Evolutionary conservation across 345 rosid genomes (phyloP).

Genomic region (Eucalyptus curtisii): DNA sequence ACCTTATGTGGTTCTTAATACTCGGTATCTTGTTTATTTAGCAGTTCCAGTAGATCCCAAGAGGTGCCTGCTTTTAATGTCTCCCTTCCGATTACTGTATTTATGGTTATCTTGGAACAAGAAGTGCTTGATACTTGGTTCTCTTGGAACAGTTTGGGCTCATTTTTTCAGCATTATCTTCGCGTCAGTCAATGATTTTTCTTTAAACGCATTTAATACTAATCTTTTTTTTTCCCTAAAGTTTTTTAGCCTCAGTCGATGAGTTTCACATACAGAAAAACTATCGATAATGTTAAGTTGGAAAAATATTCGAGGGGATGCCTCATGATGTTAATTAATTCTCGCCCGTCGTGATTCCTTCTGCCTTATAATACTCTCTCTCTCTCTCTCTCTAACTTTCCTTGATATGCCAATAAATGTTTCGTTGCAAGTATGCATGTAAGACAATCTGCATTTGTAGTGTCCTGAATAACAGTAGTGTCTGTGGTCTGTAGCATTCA

Average conservation of each 20-base stretch:
- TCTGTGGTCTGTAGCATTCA: background rate
- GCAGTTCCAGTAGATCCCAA: background rate
- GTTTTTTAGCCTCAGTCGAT: background rate
- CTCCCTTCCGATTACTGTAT: background rate
- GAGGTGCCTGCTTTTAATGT: background rate
- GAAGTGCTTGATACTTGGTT: no score
- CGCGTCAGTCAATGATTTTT: background rate
- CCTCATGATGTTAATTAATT: background rate
- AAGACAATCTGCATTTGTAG: background rate
- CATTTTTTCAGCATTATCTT: background rate
- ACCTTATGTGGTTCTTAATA: background rate
- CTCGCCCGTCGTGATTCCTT: background rate
- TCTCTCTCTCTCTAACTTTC: background rate
- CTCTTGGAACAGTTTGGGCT: background rate
- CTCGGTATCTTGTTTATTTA: background rate
- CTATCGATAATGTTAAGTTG: background rate
- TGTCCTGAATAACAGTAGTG: background rate
- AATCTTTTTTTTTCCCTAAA: background rate
- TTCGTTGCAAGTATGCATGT: background rate
- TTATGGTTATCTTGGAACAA: background rate
- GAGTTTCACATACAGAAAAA: background rate
- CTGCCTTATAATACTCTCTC: background rate
- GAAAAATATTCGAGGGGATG: background rate
- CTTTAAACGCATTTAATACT: background rate
- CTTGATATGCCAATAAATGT: background rate